A percentile compares a stretch with the other conserved stretches of the same genome.
Conservation (phyloP, 2,329 filamentous ascomycete species). For the Diaporthe citrichinensis region DNA sequence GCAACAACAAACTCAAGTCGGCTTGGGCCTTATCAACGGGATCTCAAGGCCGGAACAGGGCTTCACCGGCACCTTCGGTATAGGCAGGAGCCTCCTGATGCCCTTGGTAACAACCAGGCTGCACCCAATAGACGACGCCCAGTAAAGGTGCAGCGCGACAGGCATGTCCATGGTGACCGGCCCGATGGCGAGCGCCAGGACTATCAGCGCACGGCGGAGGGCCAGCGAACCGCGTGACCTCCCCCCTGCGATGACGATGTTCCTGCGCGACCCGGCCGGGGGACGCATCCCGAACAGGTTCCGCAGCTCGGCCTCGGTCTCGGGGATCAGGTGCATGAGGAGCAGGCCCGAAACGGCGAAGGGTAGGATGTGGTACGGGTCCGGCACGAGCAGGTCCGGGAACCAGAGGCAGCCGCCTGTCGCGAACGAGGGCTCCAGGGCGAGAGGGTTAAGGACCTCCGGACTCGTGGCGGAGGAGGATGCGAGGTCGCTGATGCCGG, state of each 20-base stretch:
- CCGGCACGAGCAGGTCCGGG: slow-evolving; percentile 64
- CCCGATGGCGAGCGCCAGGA: slow-evolving; percentile 51
- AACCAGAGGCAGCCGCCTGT: slow-evolving; percentile 70
- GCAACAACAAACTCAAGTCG: background rate
- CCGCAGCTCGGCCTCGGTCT: slow-evolving; percentile 44
- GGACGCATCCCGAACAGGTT: slow-evolving; percentile 45
- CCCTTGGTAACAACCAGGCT: slow-evolving; percentile 44
- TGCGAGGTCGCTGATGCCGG: slow-evolving; percentile 46
- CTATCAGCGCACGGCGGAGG: slow-evolving; percentile 50
- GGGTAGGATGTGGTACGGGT: slow-evolving; percentile 66
- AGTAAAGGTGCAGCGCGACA: slow-evolving; percentile 60
- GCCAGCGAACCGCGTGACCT: slow-evolving; percentile 29
- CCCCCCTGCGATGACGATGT: slow-evolving; percentile 1
- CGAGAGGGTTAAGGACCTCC: slow-evolving; percentile 21
- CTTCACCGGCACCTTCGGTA: slow-evolving; percentile 39
- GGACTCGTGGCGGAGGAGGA: slow-evolving; percentile 40
- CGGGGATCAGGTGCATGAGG: slow-evolving; percentile 52
- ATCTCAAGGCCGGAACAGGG: slow-evolving; percentile 44
- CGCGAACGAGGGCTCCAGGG: slow-evolving; percentile 53
- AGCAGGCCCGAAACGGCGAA: slow-evolving; percentile 54
- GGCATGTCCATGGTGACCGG: slow-evolving; percentile 56
- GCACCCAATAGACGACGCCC: slow-evolving; percentile 53
- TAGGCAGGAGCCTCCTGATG: slow-evolving; percentile 47
- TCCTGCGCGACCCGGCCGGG: slow-evolving; percentile 19
- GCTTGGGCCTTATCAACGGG: slow-evolving; percentile 38